Conservation (phyloP, 208 protist genomes). For the Polymyxa betae region DNA sequence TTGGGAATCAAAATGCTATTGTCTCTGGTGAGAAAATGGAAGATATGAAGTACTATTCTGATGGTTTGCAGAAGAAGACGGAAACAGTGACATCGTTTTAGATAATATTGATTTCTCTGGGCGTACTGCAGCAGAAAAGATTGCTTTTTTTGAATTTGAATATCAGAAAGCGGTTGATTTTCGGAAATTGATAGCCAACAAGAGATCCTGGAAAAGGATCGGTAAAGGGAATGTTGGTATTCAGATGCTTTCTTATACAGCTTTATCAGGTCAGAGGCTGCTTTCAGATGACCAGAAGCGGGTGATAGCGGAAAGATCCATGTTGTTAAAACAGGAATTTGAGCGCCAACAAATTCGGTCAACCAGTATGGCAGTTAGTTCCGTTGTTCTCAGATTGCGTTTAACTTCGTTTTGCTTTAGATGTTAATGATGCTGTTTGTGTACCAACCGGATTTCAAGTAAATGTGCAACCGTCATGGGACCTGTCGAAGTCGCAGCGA, state of each 20-base stretch:
- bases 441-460: background rate
- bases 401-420: background rate
- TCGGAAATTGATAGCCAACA: background rate
- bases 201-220: slow-evolving; percentile 22
- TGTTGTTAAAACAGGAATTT: background rate
- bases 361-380: background rate
- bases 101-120: slow-evolving; percentile 25
- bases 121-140: background rate
- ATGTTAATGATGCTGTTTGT: background rate
- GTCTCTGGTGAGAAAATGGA: background rate
- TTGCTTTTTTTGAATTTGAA: background rate
- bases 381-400: background rate
- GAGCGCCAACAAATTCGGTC: background rate
- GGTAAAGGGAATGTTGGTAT: background rate
- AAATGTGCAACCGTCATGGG: background rate
- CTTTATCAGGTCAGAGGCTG: background rate
- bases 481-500: background rate
- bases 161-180: background rate
- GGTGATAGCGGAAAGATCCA: background rate
- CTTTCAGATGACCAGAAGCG: background rate
- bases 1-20: background rate
- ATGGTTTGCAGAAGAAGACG: background rate
- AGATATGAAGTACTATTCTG: background rate
- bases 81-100: background rate
- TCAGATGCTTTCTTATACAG: background rate